Percentiles rank a stretch among this genome's conserved stretches.
These are phyloP conservation scores for cucumber (Cucumis sativus) DNA, from an alignment of 306 rosid genomes.

Conservation along the genomic window DNA sequence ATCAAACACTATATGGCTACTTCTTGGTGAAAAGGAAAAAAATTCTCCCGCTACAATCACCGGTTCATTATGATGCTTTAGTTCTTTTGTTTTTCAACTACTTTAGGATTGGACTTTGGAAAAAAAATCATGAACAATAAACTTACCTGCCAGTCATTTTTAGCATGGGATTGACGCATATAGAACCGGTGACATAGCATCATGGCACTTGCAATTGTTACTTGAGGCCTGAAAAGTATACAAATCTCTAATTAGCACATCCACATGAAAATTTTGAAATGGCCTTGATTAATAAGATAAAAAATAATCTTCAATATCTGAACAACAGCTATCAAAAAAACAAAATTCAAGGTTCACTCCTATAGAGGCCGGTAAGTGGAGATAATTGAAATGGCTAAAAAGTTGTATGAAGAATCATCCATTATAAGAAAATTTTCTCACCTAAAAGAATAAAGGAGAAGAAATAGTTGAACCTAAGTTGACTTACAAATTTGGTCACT, in stretches of 20 bases:
- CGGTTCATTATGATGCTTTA: neutral
- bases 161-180: conserved; percentile 38
- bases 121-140: neutral
- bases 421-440: neutral
- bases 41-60: neutral
- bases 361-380: neutral
- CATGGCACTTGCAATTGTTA: conserved; percentile 41
- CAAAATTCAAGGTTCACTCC: neutral
- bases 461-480: neutral
- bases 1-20: neutral
- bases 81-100: neutral
- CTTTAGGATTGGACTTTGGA: neutral
- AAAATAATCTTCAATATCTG: neutral
- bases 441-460: neutral
- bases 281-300: neutral
- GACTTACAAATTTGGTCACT: no score
- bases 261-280: neutral
- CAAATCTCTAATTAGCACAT: neutral
- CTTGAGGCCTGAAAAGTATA: conserved; percentile 37
- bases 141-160: conserved; percentile 45
- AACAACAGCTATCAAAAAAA: neutral
- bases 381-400: neutral
- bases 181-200: conserved; percentile 45
- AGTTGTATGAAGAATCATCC: neutral
- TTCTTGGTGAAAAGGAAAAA: neutral